A percentile compares a stretch with the other conserved stretches of the same genome.
Evolutionary conservation across 1,284 basidiomycete species (phyloP).

Genomic region (Polyporus tsugae): DNA sequence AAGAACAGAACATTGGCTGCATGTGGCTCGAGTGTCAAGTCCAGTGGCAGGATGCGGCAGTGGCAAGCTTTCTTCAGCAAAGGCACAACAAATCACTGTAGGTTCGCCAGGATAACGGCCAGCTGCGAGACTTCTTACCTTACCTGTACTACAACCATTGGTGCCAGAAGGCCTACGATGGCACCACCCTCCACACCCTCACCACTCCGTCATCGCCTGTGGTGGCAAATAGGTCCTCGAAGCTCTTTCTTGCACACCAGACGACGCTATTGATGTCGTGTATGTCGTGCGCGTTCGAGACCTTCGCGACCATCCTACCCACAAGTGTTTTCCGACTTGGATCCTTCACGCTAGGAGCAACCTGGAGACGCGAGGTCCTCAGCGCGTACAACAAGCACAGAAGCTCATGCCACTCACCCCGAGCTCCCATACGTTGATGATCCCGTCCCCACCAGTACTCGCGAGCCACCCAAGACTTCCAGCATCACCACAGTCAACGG

Average conservation of each 20-base stretch:
- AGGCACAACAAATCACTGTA: neutral
- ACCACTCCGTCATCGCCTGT: slow-evolving; percentile 83
- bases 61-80: neutral
- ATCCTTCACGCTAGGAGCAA: slow-evolving; percentile 31
- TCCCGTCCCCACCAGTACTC: slow-evolving; percentile 81
- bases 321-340: slow-evolving; percentile 40
- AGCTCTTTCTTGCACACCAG: slow-evolving; percentile 76
- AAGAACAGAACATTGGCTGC: neutral
- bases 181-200: slow-evolving; percentile 65
- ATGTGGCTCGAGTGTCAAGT: neutral
- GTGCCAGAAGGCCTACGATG: slow-evolving; percentile 16
- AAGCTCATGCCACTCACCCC: slow-evolving; percentile 50
- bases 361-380: slow-evolving; percentile 24
- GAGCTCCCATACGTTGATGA: slow-evolving; percentile 78
- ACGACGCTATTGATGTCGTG: slow-evolving; percentile 81
- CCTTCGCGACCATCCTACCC: slow-evolving; percentile 57
- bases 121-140: slow-evolving; percentile 3
- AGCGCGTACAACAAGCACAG: neutral
- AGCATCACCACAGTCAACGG: slow-evolving; percentile 30
- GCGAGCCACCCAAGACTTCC: slow-evolving; percentile 75
- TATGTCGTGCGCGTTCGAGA: slow-evolving; percentile 73
- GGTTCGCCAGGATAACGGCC: neutral
- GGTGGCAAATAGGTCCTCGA: slow-evolving; percentile 74
- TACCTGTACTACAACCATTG: neutral
- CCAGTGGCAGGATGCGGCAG: neutral